Percentiles rank a stretch among this genome's conserved stretches.
Evolutionary conservation across 2,329 filamentous ascomycete species (phyloP).

Genomic region (Emydomyces testavorans): DNA sequence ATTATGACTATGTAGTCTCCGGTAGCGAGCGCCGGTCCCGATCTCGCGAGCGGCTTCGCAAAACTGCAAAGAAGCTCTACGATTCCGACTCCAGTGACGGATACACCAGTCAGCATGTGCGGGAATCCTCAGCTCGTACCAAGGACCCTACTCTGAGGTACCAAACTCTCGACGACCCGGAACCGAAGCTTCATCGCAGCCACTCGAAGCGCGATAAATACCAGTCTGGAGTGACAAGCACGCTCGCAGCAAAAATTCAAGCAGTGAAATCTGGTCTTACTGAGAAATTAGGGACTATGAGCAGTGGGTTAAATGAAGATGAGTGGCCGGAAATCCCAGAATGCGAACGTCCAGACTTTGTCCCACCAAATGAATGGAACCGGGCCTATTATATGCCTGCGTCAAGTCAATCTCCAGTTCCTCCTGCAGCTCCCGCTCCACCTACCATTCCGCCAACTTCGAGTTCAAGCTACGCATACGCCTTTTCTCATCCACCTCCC

Average conservation of each 20-base stretch:
- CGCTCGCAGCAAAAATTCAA: slow-evolving; percentile 1
- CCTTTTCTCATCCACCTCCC: slow-evolving; percentile 17
- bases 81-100: slow-evolving; percentile 11
- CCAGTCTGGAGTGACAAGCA: background rate
- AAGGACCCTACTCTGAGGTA: slow-evolving; percentile 8
- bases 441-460: slow-evolving; percentile 10
- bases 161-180: background rate
- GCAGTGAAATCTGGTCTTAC: slow-evolving; percentile 8
- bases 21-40: slow-evolving; percentile 4
- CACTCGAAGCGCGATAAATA: slow-evolving; percentile 4
- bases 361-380: slow-evolving; percentile 24
- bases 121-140: slow-evolving; percentile 10
- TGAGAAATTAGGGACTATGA: slow-evolving; percentile 14
- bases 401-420: slow-evolving; percentile 21
- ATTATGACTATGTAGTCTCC: slow-evolving; percentile 11
- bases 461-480: slow-evolving; percentile 17
- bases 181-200: slow-evolving; percentile 2
- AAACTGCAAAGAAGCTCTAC: slow-evolving; percentile 8
- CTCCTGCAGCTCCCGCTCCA: slow-evolving; percentile 18
- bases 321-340: slow-evolving; percentile 33
- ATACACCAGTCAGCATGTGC: slow-evolving; percentile 1
- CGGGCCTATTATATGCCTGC: background rate
- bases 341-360: slow-evolving; percentile 32
- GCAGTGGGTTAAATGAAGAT: slow-evolving; percentile 10
- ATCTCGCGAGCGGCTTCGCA: slow-evolving; percentile 7